Evolutionary conservation across 306 rosid species (phyloP).

Genomic region (Prunus fruticosa): DNA sequence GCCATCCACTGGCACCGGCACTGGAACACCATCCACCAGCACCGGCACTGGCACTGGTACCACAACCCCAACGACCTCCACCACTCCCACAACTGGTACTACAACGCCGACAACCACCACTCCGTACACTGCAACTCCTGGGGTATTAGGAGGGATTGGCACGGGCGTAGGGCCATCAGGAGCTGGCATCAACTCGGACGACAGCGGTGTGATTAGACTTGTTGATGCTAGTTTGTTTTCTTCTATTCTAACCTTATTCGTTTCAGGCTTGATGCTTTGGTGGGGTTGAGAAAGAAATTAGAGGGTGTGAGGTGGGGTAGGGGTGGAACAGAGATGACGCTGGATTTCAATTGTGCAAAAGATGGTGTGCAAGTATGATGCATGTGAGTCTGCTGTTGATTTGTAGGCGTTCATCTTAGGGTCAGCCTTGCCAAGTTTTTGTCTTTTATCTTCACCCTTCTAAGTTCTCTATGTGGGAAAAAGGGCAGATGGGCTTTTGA

Average conservation of each 20-base stretch:
- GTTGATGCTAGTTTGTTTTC: conserved; percentile 18
- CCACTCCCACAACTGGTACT: conserved; percentile 19
- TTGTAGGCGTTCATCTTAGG: conserved; percentile 44
- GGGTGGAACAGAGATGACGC: conserved; percentile 22
- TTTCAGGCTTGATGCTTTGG: conserved; percentile 51
- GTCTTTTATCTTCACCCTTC: conserved; percentile 10
- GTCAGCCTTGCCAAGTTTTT: conserved; percentile 34
- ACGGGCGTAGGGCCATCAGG: conserved; percentile 71
- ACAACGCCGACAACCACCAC: conserved; percentile 21
- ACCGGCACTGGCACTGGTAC: conserved; percentile 30
- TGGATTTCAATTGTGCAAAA: conserved; percentile 33
- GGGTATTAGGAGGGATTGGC: conserved; percentile 75
- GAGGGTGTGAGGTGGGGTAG: conserved; percentile 24
- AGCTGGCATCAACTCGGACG: conserved; percentile 62
- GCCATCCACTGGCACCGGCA: background rate
- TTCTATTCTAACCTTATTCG: conserved; percentile 23
- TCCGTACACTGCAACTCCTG: conserved; percentile 44
- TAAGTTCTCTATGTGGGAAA: conserved; percentile 22
- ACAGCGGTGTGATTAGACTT: conserved; percentile 50
- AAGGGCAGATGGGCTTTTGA: conserved; percentile 30
- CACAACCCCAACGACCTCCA: conserved; percentile 22
- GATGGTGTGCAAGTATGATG: conserved; percentile 10
- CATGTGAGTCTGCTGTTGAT: conserved; percentile 42
- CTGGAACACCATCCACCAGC: background rate
- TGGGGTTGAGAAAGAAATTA: conserved; percentile 40